Percentiles rank a stretch among this genome's conserved stretches.
phyloP scores from a whole-genome alignment of 805 yeast genomes.

The Jamesozyma gamospora region DNA sequence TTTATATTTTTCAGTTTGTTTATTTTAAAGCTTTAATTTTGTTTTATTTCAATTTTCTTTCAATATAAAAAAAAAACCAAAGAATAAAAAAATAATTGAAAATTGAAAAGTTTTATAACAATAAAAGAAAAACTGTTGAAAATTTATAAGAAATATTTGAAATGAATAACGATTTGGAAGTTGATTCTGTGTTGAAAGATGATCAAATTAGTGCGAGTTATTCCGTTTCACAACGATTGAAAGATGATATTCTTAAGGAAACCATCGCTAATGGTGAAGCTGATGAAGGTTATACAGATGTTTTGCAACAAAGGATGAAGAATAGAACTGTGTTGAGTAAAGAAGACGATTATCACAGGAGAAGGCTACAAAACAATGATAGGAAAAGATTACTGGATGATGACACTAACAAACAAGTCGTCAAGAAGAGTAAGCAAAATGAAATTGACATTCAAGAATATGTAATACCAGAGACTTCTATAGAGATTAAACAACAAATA shows the following conservation, averaged over 20 bases:
- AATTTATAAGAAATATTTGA: no score
- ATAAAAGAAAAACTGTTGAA: no score
- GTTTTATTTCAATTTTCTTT: no score
- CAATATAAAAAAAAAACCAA: no score
- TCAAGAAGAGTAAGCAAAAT: slow-evolving; percentile 6
- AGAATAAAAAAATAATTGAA: no score
- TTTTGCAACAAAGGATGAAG: slow-evolving; percentile 18
- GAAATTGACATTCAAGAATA: slow-evolving; percentile 33
- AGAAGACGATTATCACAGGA: slow-evolving; percentile 41
- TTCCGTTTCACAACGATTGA: slow-evolving; percentile 31
- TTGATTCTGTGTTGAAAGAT: background rate
- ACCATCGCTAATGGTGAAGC: slow-evolving; percentile 10
- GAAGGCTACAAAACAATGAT: slow-evolving; percentile 29
- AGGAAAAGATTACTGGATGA: slow-evolving; percentile 30
- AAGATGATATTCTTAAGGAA: slow-evolving; percentile 21
- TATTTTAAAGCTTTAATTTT: no score
- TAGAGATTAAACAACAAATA: slow-evolving; percentile 18
- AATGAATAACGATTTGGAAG: background rate
- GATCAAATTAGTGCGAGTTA: slow-evolving; percentile 30
- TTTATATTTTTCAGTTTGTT: no score
- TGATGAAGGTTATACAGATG: slow-evolving; percentile 14
- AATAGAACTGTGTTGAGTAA: slow-evolving; percentile 27
- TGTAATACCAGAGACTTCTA: slow-evolving; percentile 43
- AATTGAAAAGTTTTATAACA: no score
- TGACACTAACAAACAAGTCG: slow-evolving; percentile 21